phyloP scores from a whole-genome alignment of 345 rosid species.

The Theobroma cacao region DNA sequence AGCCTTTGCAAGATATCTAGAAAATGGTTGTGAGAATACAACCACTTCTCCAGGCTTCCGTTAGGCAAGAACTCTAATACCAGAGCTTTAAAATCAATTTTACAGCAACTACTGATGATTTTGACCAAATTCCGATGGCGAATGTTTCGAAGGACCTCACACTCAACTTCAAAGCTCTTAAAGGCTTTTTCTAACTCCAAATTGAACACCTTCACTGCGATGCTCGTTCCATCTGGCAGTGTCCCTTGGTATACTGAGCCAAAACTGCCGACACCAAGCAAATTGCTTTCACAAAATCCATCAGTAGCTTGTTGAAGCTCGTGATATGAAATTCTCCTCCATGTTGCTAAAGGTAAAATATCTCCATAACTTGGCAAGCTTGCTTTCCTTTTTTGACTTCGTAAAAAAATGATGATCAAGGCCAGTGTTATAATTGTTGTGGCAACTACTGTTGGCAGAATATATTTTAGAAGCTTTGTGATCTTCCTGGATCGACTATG shows the following conservation, averaged over 20 bases:
- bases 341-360: neutral
- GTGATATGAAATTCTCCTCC: slow-evolving; percentile 6
- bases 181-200: neutral
- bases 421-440: neutral
- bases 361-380: neutral
- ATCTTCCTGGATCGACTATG: neutral
- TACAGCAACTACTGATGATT: slow-evolving; percentile 16
- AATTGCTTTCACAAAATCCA: neutral
- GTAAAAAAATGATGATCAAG: neutral
- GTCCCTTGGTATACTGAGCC: slow-evolving; percentile 15
- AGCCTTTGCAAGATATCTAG: neutral
- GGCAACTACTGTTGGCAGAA: neutral
- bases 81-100: slow-evolving; percentile 16
- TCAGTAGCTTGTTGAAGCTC: neutral
- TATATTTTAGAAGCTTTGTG: neutral
- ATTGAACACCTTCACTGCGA: slow-evolving; percentile 20
- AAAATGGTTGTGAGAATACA: slow-evolving; percentile 8
- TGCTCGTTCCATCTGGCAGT: neutral
- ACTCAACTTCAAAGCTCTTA: slow-evolving; percentile 20
- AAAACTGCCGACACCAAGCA: slow-evolving; percentile 13
- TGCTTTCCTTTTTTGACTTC: neutral
- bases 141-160: slow-evolving; percentile 16
- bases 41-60: slow-evolving; percentile 20
- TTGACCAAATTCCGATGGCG: slow-evolving; percentile 10
- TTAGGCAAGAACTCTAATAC: slow-evolving; percentile 16